Conservation (phyloP, 1,284 basidiomycete species). For the Trichosporon sp. region DNA sequence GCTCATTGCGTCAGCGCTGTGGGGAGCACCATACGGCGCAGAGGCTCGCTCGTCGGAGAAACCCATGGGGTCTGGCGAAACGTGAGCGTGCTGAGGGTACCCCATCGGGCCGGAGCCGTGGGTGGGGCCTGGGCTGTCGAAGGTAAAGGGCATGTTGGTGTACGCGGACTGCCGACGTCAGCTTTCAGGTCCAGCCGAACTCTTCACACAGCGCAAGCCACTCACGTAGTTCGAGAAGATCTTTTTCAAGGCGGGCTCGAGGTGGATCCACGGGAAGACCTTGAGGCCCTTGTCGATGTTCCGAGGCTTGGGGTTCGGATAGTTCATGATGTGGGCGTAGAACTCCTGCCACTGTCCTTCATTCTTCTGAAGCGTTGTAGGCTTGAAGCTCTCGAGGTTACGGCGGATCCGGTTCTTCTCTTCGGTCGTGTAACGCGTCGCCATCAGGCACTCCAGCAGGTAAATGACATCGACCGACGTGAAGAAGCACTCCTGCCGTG, state of each 20-base stretch:
- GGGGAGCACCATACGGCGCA: conserved; percentile 1
- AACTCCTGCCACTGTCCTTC: conserved; percentile 58
- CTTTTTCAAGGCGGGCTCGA: conserved; percentile 79
- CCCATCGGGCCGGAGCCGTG: not conserved
- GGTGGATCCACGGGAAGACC: conserved; percentile 86
- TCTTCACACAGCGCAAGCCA: conserved; percentile 22
- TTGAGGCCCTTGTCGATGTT: conserved; percentile 98
- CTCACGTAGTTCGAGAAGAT: conserved; percentile 91
- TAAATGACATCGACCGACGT: conserved; percentile 95
- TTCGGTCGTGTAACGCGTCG: conserved; percentile 78
- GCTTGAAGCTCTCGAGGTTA: conserved; percentile 86
- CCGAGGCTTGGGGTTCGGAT: conserved; percentile 85
- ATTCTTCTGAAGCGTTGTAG: conserved; percentile 84
- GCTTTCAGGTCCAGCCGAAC: not conserved
- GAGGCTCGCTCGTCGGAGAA: conserved; percentile 13
- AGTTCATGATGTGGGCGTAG: conserved; percentile 93
- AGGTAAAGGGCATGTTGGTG: conserved; percentile 7
- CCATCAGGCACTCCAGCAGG: conserved; percentile 81
- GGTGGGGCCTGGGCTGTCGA: conserved; percentile 1
- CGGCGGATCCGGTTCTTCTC: conserved; percentile 95
- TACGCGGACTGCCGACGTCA: conserved; percentile 9
- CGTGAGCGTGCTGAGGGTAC: conserved; percentile 14
- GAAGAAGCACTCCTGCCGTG: conserved; percentile 72
- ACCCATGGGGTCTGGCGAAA: conserved; percentile 7
- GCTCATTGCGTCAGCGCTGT: conserved; percentile 1